A percentile compares a stretch with the other conserved stretches of the same genome.
Evolutionary conservation across 306 rosid species (phyloP).

Genomic region (Boehmeria nivea): DNA sequence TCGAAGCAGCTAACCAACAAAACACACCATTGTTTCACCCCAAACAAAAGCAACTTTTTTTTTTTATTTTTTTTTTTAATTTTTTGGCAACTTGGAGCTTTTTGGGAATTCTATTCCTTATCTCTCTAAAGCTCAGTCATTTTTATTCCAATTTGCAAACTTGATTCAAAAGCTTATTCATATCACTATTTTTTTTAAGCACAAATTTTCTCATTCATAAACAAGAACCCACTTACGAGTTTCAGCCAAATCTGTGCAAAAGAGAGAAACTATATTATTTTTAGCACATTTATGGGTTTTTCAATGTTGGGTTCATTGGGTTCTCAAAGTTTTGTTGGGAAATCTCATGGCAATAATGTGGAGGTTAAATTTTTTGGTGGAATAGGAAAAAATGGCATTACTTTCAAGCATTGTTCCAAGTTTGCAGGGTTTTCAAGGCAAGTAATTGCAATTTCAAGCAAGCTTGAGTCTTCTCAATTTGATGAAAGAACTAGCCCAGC

Average conservation of each 20-base stretch:
- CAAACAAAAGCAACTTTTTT: too few species aligned
- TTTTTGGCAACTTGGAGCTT: too few species aligned
- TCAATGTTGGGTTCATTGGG: constrained; percentile 44
- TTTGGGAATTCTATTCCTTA: too few species aligned
- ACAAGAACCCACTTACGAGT: constrained; percentile 3
- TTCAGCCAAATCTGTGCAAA: constrained; percentile 1
- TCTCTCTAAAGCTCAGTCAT: too few species aligned
- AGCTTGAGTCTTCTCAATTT: constrained; percentile 35
- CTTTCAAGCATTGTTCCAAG: constrained; percentile 35
- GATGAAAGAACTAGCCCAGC: constrained; percentile 73
- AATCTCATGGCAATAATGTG: constrained; percentile 23
- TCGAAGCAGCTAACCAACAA: too few species aligned
- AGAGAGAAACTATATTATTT: background rate
- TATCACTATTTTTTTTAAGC: too few species aligned
- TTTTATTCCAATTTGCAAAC: too few species aligned
- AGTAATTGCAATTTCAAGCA: constrained; percentile 24
- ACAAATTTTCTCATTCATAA: too few species aligned
- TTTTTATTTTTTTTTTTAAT: too few species aligned
- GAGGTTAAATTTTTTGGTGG: constrained; percentile 27
- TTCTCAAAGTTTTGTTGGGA: constrained; percentile 29
- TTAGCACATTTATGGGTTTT: too few species aligned
- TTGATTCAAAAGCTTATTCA: too few species aligned
- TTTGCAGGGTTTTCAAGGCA: constrained; percentile 18
- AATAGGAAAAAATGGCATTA: constrained; percentile 4
- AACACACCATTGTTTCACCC: too few species aligned